Evolutionary conservation across 2,329 filamentous ascomycete species (phyloP), one percentile per base, ranked within the genome.

Genomic region (Trematosphaeria pertusa): DNA sequence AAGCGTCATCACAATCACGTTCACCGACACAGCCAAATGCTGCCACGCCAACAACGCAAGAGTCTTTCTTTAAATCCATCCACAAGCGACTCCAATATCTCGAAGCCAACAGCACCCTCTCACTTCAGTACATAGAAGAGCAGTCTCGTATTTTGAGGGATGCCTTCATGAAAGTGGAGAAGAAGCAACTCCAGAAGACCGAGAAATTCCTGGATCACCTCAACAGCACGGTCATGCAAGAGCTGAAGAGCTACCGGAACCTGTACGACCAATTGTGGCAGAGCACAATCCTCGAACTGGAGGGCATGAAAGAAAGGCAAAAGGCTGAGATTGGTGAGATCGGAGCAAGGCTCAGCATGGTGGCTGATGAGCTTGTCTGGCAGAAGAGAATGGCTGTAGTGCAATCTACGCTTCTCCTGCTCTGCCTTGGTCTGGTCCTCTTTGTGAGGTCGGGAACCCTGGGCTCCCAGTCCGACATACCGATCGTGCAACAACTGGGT

Each of bases 191-290:
- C 12, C 78, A 83, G n/a, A 94, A 93, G 65, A 90, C 93, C 1
- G 86, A 88, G 17, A 79, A 80, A 1, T 97, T 97, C 64, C 79
- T 97, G 11, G 85, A 91, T 50, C 84, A 85, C 28, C 79, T 99
- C n/a, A 99, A 99, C 70, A 80, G 79, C 36, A 97, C 92, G 0
- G 91, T 97, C 1, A 81, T 96, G 30, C 81, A 83, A 12, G 94
- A 99, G 70, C 50, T 70, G n/a, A 67, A 67, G 48, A 59, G 58
- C 19, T 70, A 70, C 38, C 84, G 90, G 41, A 84, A 87, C 48
- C 89, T 97, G 69, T 97, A 97, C 70, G 93, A 97, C 66, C 90
- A 97, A 65, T 86, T 97, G 10, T 97, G 93, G 92, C 92, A 96
- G 72, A 93, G 89, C 15, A 97, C 95, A 9, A 87, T 97, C 17